Percentiles rank a stretch among this genome's conserved stretches.
phyloP scores from a whole-genome alignment of 2,329 filamentous ascomycete species.

The Cordyceps militaris region DNA sequence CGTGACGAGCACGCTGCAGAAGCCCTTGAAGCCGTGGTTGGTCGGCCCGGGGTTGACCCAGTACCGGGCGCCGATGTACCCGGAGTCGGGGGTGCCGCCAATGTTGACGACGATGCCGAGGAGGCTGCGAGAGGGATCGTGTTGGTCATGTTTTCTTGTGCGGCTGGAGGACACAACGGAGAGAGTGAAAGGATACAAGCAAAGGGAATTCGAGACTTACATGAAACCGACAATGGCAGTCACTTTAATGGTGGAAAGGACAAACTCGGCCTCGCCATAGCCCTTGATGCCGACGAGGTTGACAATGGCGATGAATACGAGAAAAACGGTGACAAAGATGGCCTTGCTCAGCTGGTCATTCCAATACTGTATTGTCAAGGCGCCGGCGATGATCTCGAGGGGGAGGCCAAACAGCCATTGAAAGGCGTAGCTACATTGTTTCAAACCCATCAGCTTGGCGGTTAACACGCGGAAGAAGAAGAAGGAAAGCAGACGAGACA shows the following conservation, averaged over 20 bases:
- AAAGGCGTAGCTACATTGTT: conserved; percentile 56
- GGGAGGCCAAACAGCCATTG: conserved; percentile 74
- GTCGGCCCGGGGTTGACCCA: conserved; percentile 39
- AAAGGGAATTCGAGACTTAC: conserved; percentile 10
- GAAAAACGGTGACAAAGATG: conserved; percentile 74
- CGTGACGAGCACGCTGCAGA: conserved; percentile 46
- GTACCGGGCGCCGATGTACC: conserved; percentile 25
- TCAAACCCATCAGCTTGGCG: background rate
- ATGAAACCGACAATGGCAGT: conserved; percentile 22
- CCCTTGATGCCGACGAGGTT: conserved; percentile 21
- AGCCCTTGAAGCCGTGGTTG: conserved; percentile 38
- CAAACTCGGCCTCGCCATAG: conserved; percentile 23
- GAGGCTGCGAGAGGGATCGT: conserved; percentile 1
- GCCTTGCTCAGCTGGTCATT: conserved; percentile 51
- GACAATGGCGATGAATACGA: conserved; percentile 37
- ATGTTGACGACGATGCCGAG: conserved; percentile 28
- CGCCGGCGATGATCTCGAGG: conserved; percentile 72
- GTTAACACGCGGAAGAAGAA: background rate
- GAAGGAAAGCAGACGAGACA: background rate
- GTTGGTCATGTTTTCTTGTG: background rate
- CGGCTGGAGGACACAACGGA: too few species aligned
- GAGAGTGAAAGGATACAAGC: background rate
- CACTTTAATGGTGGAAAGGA: conserved; percentile 20
- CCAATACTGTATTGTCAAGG: conserved; percentile 74
- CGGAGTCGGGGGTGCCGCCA: conserved; percentile 29